Conservation (phyloP, 2,329 filamentous ascomycete species). For the Botryotinia narcissicola region DNA sequence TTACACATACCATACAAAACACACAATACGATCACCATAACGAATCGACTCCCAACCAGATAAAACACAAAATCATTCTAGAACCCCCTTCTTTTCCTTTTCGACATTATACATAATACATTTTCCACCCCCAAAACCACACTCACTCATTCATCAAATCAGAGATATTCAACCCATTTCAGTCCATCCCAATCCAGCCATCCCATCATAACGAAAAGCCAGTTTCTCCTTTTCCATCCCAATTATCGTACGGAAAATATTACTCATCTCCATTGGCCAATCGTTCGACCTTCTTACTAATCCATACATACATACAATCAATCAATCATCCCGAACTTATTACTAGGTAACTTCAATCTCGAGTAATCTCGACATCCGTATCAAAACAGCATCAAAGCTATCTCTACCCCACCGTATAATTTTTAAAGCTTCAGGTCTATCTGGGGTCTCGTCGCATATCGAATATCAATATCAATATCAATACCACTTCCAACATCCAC, state of each 20-base stretch:
- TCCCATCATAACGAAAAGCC: background rate
- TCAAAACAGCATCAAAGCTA: background rate
- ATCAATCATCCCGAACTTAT: no score
- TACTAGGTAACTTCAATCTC: background rate
- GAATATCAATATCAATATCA: background rate
- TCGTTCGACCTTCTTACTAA: background rate
- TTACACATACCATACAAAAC: no score
- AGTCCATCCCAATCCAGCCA: background rate
- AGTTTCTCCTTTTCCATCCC: slow-evolving; percentile 2
- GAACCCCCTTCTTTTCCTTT: background rate
- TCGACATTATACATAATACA: background rate
- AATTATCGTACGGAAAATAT: background rate
- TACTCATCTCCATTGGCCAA: background rate
- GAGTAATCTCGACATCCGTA: background rate
- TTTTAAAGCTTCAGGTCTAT: background rate
- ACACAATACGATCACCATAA: no score
- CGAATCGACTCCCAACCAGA: no score
- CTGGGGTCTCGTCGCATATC: background rate
- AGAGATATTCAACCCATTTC: background rate
- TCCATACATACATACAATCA: no score
- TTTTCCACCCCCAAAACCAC: no score
- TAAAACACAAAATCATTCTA: background rate
- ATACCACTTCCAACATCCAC: background rate
- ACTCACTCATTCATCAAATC: background rate
- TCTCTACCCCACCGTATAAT: background rate